Conservation (phyloP, 345 rosid genomes). For the Brassica rapa region DNA sequence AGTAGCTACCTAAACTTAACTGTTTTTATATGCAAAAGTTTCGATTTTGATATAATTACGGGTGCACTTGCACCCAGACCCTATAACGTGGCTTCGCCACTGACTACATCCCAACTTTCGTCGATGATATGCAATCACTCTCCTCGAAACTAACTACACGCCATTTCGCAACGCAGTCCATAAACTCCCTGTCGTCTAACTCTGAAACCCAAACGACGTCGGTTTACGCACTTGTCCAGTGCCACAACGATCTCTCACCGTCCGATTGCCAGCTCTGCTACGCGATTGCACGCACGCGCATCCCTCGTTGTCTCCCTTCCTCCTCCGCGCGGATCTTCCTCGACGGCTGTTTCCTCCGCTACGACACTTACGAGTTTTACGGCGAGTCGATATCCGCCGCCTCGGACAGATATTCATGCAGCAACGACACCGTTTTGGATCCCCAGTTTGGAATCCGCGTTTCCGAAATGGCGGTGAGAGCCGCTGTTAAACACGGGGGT, state of each 20-base stretch:
- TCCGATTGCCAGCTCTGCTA: constrained; percentile 48
- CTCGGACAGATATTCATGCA: constrained; percentile 19
- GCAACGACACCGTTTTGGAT: constrained; percentile 33
- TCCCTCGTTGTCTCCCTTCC: constrained; percentile 48
- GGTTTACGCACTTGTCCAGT: constrained; percentile 42
- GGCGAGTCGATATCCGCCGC: constrained; percentile 33
- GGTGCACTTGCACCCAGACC: no score
- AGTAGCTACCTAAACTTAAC: no score
- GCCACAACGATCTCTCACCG: constrained; percentile 46
- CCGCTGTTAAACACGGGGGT: constrained; percentile 27
- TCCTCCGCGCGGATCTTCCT: constrained; percentile 51
- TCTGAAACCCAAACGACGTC: constrained; percentile 16
- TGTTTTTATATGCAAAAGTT: no score
- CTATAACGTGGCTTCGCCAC: no score
- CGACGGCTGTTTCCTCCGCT: constrained; percentile 56
- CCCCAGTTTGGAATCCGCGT: constrained; percentile 6
- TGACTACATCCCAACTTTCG: constrained; percentile 34
- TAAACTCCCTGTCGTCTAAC: constrained; percentile 19
- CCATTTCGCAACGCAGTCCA: constrained; percentile 32
- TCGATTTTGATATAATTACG: no score
- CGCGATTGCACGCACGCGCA: constrained; percentile 32
- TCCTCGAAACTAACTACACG: constrained; percentile 17
- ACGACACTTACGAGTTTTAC: constrained; percentile 48
- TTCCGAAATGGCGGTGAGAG: constrained; percentile 17
- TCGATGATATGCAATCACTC: constrained; percentile 38